Base-by-base conservation (phyloP, 2,329 filamentous ascomycete species). In the Metarhizium rileyi region DNA sequence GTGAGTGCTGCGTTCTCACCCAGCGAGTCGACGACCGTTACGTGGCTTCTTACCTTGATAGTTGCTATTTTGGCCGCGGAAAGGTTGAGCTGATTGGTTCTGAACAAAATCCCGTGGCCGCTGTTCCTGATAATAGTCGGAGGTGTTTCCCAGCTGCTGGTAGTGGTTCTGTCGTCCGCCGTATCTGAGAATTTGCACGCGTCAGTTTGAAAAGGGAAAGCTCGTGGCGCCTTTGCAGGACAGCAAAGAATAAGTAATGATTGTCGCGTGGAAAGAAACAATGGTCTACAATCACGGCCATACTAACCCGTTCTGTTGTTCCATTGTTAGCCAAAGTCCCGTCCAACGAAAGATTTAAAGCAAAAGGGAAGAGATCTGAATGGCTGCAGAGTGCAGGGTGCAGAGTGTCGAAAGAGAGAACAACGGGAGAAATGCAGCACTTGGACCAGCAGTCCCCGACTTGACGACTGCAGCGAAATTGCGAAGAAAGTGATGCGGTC, bases 161-260 rank as follows among this genome's bases (percentile, higher is more conserved):
- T 77, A 83, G 49, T 80, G 79, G 66, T 83, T 81, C 53, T 68
- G 65, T 57, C 67, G 67, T 50, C 69, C 70, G 54, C 75, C 73
- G 70, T 81, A 81, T 67, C 76, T 82, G 61, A 33, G 10, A 8
- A 6, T 20, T 5, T 25, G 52, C 30, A 20, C 5, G 22, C 16
- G 18, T 47, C 23, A 48, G 47, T 33, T 22, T 3, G 43, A 38
- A 30, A 45, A n/a, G n/a, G 16, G 18, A 41, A 46, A 22, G 22
- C 14, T 40, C 22, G 30, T 42, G 26, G 27, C 20, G 16, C 10
- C 12, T 3, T 42, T 12, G 8, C 5, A 42, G 35, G n/a, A 6
- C 35, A 38, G 16, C 20, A 16, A 16, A 16, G 18, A n/a, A 20
- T 20, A 10, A 38, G 18, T 8, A 38, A 20, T 38, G 5, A 12